Base-by-base conservation (phyloP, 192 early-diverging fungal species). In the Backusella sp. region DNA sequence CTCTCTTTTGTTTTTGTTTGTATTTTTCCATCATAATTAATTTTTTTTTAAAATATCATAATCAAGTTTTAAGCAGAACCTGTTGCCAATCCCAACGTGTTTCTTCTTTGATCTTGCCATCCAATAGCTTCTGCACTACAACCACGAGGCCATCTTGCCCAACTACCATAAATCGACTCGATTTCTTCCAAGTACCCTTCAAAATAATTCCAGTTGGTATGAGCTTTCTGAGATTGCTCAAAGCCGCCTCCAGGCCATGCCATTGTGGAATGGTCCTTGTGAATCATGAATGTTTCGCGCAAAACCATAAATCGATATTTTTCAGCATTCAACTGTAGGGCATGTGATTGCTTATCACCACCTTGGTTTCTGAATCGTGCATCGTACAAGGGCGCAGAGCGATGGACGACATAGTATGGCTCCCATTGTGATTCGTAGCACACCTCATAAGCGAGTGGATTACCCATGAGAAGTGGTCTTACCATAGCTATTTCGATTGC, bases 341-440 rank as follows among this genome's bases (percentile, higher is more conserved):
- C 80, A 76, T 88, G 87, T 2, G 82, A 84, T 69, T 88, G 85
- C 70, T 88, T 88, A 65, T 88, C 87, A 0, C 86, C 87, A 5
- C 87, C 87, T 66, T 88, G 87, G 62, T 88, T 85, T 53, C 80
- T 78, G 73, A 88, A 88, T 23, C 87, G 81, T 32, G 80, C 87
- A 46, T 88, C 87, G 37, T 88, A 88, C 12, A 83, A 72, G 11
- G 87, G 87, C 6, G 83, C 77, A 17, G 59, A 65, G 23, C 68
- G 30, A 21, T 77, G 70, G 12, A 88, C 68, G 34, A 87, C 83
- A 67, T 88, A 88, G 66, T 88, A 88, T 1, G 87, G 87, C 32
- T 88, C 87, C 87, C 87, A 88, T 59, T 87, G 87, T 1, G 87
- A 88, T 66, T 88, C 87, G 72, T 80, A 88, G 35, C 87, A 88